Conservation (phyloP, 805 yeast genomes). For the Myxozyma geophila region DNA sequence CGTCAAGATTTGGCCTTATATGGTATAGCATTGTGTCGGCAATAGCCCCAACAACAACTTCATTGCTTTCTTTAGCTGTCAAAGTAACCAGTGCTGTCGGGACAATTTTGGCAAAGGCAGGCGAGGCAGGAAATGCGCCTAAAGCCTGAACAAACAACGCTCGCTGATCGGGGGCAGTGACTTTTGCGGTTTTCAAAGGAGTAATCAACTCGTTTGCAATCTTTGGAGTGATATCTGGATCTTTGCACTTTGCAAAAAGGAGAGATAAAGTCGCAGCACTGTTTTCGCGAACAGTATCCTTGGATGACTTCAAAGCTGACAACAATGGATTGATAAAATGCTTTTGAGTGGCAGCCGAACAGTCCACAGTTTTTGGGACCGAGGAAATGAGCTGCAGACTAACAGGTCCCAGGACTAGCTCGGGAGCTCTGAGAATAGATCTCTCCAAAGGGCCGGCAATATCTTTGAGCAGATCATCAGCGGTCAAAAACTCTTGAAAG, state of each 20-base stretch:
- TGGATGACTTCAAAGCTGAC: constrained; percentile 68
- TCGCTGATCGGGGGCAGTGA: constrained; percentile 70
- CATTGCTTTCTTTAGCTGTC: constrained; percentile 78
- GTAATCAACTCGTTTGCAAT: constrained; percentile 61
- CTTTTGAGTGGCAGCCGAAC: constrained; percentile 49
- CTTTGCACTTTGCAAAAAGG: constrained; percentile 41
- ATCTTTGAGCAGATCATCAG: constrained; percentile 46
- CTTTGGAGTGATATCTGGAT: constrained; percentile 42
- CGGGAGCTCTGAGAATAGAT: constrained; percentile 78
- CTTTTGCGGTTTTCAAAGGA: constrained; percentile 59
- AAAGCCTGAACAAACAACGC: constrained; percentile 55
- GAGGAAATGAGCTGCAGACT: constrained; percentile 55
- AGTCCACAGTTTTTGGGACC: constrained; percentile 48
- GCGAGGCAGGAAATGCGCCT: constrained; percentile 42
- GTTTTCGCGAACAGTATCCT: constrained; percentile 62
- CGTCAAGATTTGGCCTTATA: constrained; percentile 45
- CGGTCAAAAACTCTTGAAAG: constrained; percentile 51
- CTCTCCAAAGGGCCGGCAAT: constrained; percentile 71
- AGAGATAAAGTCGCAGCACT: constrained; percentile 49
- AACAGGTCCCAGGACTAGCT: constrained; percentile 61
- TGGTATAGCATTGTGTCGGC: constrained; percentile 57
- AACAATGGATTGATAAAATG: constrained; percentile 59
- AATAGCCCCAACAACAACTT: constrained; percentile 57
- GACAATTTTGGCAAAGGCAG: constrained; percentile 47
- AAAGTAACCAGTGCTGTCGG: constrained; percentile 54